Evolutionary conservation across 2,329 filamentous ascomycete species (phyloP), one percentile per base, ranked within the genome.

Genomic region (Alternaria dauci): DNA sequence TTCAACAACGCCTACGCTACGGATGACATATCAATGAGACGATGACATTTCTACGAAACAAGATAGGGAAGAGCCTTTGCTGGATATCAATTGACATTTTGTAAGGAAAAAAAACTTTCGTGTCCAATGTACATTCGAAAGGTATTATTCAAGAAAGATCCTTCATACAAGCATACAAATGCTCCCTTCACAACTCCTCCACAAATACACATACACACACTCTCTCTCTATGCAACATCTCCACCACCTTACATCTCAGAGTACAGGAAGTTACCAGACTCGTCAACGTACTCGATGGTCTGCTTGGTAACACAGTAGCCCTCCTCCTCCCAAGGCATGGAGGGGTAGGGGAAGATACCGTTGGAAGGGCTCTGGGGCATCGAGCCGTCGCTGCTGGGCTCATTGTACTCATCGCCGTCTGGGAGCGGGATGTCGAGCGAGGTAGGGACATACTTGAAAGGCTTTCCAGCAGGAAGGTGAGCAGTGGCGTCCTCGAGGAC

Each of bases 261-360:
- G 51, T 75, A 75, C 61, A 77, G 57, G 61, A 72, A 73, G 42
- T 76, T 73, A 43, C 76, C 76, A 7, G 65, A 56, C 56, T 63
- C 58, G 54, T 78, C 73, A 4, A 78, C 75, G 50, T 78, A 78
- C 65, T 74, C 65, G 51, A 78, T 69, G 18, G 69, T 74, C 65
- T 75, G 71, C 62, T 72, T 60, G 41, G 51, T 71, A 11, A 68
- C 62, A 46, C 76, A 78, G 65, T 76, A 75, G 1, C 74, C 73
- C 55, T 68, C 48, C 63, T 74, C 73, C 30, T 70, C 63, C 66
- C 71, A 72, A 25, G 63, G 68, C 28, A 68, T 50, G 8, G 57
- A 63, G 20, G 63, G 66, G 55, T 64, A 63, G n/a, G 63, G 61
- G 50, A 66, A 65, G 16, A 65, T 47, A 25, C 65, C 65, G 18